Percentiles rank a stretch among this genome's conserved stretches.
phyloP scores from a whole-genome alignment of 2,329 filamentous ascomycete genomes.

The Ciborinia camelliae region DNA sequence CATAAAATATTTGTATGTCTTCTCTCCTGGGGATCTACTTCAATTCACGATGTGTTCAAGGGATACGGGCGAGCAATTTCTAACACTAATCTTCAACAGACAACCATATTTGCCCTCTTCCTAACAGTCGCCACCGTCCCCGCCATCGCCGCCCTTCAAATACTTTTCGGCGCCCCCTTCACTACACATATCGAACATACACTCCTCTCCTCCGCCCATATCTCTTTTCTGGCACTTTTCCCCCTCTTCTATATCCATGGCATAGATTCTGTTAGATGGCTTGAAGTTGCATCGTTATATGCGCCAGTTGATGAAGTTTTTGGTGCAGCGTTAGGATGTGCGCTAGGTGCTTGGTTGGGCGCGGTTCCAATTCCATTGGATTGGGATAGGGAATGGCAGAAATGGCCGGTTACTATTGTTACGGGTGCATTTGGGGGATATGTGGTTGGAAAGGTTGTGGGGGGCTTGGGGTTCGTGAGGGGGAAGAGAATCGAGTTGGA shows the following conservation, averaged over 20 bases:
- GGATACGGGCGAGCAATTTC: background rate
- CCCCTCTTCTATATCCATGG: slow-evolving; percentile 85
- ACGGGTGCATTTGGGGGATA: slow-evolving; percentile 79
- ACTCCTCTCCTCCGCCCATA: slow-evolving; percentile 73
- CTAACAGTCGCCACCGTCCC: slow-evolving; percentile 49
- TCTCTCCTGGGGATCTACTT: background rate
- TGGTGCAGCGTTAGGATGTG: slow-evolving; percentile 73
- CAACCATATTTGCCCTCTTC: slow-evolving; percentile 62
- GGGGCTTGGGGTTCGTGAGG: slow-evolving; percentile 40
- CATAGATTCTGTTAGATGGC: slow-evolving; percentile 68
- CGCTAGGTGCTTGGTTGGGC: slow-evolving; percentile 85
- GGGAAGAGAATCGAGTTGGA: slow-evolving; percentile 38
- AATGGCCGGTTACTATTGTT: slow-evolving; percentile 91
- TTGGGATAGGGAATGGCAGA: slow-evolving; percentile 99
- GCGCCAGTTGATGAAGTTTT: slow-evolving; percentile 80
- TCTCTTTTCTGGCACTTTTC: slow-evolving; percentile 73
- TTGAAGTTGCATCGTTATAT: slow-evolving; percentile 61
- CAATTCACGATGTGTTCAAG: background rate
- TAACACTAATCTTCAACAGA: background rate
- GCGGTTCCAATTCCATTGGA: slow-evolving; percentile 94
- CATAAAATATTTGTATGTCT: slow-evolving; percentile 26
- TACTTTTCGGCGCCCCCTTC: slow-evolving; percentile 89
- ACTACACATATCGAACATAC: slow-evolving; percentile 79
- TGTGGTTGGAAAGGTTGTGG: slow-evolving; percentile 62
- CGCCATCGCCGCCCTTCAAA: slow-evolving; percentile 52